These are phyloP conservation scores for Salvia hispanica DNA, from an alignment of 257 asterid genomes.

Conservation along the genomic window DNA sequence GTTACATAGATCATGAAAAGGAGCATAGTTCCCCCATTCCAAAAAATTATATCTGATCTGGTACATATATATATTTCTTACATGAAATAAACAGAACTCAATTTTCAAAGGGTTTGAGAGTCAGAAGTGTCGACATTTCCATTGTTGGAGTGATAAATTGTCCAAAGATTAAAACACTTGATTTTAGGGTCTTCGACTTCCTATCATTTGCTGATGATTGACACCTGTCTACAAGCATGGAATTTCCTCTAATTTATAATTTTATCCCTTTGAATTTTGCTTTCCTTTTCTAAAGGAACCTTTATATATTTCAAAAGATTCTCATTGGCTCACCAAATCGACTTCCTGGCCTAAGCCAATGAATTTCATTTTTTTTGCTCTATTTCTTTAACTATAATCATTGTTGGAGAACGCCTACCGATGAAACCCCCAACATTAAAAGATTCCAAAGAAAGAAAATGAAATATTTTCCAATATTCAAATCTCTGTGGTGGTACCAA, in stretches of 20 bases:
- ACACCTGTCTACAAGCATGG: constrained; percentile 40
- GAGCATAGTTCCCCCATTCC: constrained; percentile 39
- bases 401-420: constrained; percentile 22
- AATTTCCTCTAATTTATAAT: neutral
- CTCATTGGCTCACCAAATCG: constrained; percentile 40
- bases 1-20: constrained; percentile 33
- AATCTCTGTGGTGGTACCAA: no score
- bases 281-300: constrained; percentile 38
- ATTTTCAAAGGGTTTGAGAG: constrained; percentile 22
- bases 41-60: constrained; percentile 24
- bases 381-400: constrained; percentile 31
- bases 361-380: constrained; percentile 28
- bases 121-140: constrained; percentile 35
- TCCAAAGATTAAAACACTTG: constrained; percentile 6
- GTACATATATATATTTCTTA: constrained; percentile 23
- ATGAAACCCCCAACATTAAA: neutral
- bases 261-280: constrained; percentile 3
- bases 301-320: constrained; percentile 25
- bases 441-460: neutral
- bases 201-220: constrained; percentile 51
- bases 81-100: neutral
- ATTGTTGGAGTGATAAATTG: constrained; percentile 26
- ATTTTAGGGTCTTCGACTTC: constrained; percentile 25
- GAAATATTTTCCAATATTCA: no score
- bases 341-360: constrained; percentile 53